phyloP scores from a whole-genome alignment of 805 yeast species.

The Hanseniaspora clermontiae region DNA sequence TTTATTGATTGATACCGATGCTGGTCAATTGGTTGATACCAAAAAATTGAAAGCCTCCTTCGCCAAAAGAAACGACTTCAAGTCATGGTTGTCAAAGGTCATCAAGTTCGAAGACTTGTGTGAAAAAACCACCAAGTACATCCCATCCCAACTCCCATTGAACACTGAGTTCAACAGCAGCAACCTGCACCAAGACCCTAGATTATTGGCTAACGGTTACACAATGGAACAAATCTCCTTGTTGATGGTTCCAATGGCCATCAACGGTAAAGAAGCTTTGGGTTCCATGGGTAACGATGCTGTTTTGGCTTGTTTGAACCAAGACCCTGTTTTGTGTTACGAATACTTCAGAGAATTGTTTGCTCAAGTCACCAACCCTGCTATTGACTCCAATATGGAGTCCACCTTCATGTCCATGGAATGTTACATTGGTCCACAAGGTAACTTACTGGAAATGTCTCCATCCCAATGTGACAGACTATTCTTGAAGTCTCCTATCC shows the following conservation, averaged over 20 bases:
- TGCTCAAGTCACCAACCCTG: constrained; percentile 98
- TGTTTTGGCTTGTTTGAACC: constrained; percentile 86
- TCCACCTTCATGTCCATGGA: constrained; percentile 93
- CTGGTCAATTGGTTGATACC: constrained; percentile 88
- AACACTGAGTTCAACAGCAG: constrained; percentile 19
- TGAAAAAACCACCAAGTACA: constrained; percentile 35
- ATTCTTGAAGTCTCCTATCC: constrained; percentile 68
- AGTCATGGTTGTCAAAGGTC: constrained; percentile 82
- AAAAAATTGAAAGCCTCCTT: constrained; percentile 71
- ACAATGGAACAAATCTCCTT: constrained; percentile 83
- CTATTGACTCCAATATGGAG: constrained; percentile 96
- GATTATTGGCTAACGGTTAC: constrained; percentile 78
- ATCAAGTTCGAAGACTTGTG: constrained; percentile 69
- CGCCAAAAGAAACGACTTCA: constrained; percentile 76
- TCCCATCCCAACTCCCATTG: constrained; percentile 23
- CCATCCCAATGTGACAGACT: constrained; percentile 85
- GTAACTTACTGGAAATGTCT: constrained; percentile 78
- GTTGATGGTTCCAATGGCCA: constrained; percentile 85
- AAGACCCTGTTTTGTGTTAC: constrained; percentile 78
- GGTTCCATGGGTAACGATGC: constrained; percentile 99
- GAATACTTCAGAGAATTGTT: constrained; percentile 92
- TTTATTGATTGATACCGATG: constrained; percentile 86
- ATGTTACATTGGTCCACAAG: constrained; percentile 98
- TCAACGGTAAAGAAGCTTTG: constrained; percentile 80
- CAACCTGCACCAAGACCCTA: constrained; percentile 64